Evolutionary conservation across 495 filamentous ascomycete genomes (phyloP).

Genomic region (Hyaloscypha variabilis): DNA sequence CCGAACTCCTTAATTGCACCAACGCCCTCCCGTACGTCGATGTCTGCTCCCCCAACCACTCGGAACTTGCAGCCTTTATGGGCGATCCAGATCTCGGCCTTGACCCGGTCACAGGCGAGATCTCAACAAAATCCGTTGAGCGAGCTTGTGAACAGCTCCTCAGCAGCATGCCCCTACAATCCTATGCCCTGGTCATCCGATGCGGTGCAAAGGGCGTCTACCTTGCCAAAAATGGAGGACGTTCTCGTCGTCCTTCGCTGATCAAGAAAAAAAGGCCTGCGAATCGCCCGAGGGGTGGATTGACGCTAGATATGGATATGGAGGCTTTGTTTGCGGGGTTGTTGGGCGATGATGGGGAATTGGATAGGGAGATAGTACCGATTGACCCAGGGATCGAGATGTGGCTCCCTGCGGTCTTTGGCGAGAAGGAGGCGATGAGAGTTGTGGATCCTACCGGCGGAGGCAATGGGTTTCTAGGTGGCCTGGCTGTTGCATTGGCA

Average conservation of each 20-base stretch:
- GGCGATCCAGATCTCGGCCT: conserved; percentile 46
- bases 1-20: conserved; percentile 72
- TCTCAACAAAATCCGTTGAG: conserved; percentile 55
- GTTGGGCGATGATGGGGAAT: conserved; percentile 49
- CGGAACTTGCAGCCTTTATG: conserved; percentile 83
- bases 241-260: conserved; percentile 36
- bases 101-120: conserved; percentile 49
- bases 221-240: conserved; percentile 52
- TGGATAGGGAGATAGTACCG: conserved; percentile 57
- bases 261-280: conserved; percentile 41
- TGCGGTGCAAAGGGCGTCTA: conserved; percentile 54
- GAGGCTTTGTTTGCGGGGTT: conserved; percentile 53
- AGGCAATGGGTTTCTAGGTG: conserved; percentile 91
- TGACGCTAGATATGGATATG: conserved; percentile 55
- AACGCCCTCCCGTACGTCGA: conserved; percentile 75
- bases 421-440: conserved; percentile 38
- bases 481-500: conserved; percentile 73
- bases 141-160: conserved; percentile 53
- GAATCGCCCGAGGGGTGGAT: conserved; percentile 38
- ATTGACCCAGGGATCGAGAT: conserved; percentile 55
- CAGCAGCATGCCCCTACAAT: conserved; percentile 54
- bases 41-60: conserved; percentile 85
- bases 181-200: conserved; percentile 55
- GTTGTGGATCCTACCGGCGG: conserved; percentile 96
- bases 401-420: conserved; percentile 60